A percentile compares a stretch with the other conserved stretches of the same genome.
Evolutionary conservation across 805 yeast genomes (phyloP).

Genomic region (Barnettozyma vustinii): DNA sequence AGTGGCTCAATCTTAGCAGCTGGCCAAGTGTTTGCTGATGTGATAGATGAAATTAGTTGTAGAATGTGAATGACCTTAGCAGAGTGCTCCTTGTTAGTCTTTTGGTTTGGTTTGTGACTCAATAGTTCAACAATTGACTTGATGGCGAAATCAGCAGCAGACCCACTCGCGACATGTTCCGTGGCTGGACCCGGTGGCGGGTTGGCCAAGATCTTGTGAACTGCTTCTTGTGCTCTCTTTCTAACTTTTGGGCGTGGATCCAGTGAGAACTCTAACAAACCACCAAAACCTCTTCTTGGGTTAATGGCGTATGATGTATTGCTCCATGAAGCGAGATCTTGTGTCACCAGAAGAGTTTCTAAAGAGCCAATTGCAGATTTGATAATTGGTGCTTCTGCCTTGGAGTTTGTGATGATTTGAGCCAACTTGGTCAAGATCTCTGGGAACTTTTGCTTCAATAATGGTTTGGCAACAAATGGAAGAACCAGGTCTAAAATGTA

Average conservation of each 20-base stretch:
- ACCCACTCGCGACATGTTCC: slow-evolving; percentile 69
- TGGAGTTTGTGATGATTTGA: slow-evolving; percentile 64
- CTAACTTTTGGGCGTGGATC: slow-evolving; percentile 95
- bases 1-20: slow-evolving; percentile 57
- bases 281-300: slow-evolving; percentile 77
- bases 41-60: slow-evolving; percentile 68
- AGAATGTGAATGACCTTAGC: slow-evolving; percentile 66
- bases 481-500: slow-evolving; percentile 78
- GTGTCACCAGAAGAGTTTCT: slow-evolving; percentile 73
- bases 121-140: slow-evolving; percentile 45
- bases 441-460: slow-evolving; percentile 69
- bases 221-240: slow-evolving; percentile 89
- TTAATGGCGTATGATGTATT: slow-evolving; percentile 43
- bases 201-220: slow-evolving; percentile 53
- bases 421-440: slow-evolving; percentile 77
- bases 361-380: slow-evolving; percentile 82
- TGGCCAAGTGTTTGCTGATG: slow-evolving; percentile 83
- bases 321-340: slow-evolving; percentile 77
- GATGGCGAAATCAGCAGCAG: slow-evolving; percentile 65
- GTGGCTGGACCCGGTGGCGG: slow-evolving; percentile 74
- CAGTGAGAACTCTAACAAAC: slow-evolving; percentile 68
- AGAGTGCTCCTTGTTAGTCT: slow-evolving; percentile 43
- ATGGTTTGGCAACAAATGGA: slow-evolving; percentile 63
- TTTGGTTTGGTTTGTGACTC: slow-evolving; percentile 28
- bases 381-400: slow-evolving; percentile 73